These are phyloP conservation scores for Scorias spongiosa DNA, from an alignment of 2,329 filamentous ascomycete genomes.

Conservation along the genomic window DNA sequence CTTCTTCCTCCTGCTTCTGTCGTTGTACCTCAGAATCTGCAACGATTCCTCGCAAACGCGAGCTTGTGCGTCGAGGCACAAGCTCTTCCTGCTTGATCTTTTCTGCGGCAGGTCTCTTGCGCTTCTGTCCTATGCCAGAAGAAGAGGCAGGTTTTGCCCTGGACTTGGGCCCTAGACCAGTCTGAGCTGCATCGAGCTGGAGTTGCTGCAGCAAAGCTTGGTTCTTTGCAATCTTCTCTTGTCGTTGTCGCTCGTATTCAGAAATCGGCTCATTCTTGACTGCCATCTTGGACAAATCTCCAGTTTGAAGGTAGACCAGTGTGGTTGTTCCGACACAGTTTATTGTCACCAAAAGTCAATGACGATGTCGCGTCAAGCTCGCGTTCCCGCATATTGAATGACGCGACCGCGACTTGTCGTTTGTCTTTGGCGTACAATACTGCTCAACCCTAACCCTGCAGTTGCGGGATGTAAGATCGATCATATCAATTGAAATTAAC, in stretches of 20 bases:
- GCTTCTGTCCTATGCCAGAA: constrained; percentile 24
- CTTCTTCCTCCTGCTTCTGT: constrained; percentile 52
- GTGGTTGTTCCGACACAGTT: background rate
- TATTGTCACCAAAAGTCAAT: background rate
- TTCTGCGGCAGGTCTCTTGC: constrained; percentile 23
- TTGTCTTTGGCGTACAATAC: background rate
- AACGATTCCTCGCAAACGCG: constrained; percentile 45
- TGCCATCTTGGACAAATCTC: background rate
- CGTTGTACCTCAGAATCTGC: constrained; percentile 54
- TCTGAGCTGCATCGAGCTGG: constrained; percentile 49
- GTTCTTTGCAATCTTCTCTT: constrained; percentile 77
- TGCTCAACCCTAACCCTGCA: background rate
- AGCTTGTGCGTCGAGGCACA: constrained; percentile 44
- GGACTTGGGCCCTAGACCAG: constrained; percentile 48
- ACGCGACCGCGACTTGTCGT: background rate
- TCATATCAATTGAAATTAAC: too few relatives aligned
- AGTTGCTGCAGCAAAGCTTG: constrained; percentile 69
- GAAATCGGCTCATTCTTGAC: background rate
- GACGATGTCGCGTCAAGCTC: background rate
- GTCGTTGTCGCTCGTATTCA: constrained; percentile 71
- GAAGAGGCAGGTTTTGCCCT: constrained; percentile 34
- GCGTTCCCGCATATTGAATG: background rate
- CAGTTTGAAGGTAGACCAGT: constrained; percentile 1
- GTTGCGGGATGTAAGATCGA: too few relatives aligned
- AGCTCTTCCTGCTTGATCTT: constrained; percentile 45